phyloP scores from a whole-genome alignment of 805 yeast species.

The Yarrowia deformans region DNA sequence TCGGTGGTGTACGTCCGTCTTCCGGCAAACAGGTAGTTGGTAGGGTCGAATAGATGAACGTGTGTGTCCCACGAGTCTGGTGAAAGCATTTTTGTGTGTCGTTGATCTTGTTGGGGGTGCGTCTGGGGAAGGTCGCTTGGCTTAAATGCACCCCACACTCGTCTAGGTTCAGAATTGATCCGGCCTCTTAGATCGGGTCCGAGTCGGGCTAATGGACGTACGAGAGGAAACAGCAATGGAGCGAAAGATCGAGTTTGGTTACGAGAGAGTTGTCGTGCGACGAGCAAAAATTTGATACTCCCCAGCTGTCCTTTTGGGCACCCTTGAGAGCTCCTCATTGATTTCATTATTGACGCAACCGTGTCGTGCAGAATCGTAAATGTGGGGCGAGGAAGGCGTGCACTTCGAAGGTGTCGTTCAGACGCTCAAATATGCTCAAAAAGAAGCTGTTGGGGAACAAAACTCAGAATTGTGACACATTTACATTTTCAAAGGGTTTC shows the following conservation, averaged over 20 bases:
- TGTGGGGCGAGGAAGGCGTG: neutral
- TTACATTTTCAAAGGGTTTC: neutral
- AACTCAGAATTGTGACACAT: neutral
- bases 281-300: neutral
- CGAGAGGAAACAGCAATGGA: neutral
- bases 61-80: constrained; percentile 38
- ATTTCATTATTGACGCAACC: neutral
- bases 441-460: neutral
- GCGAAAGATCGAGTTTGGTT: neutral
- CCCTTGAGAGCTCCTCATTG: neutral
- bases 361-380: neutral
- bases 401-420: neutral
- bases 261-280: neutral
- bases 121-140: constrained; percentile 14
- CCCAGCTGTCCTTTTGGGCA: neutral
- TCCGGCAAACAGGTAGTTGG: constrained; percentile 27
- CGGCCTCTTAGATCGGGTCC: constrained; percentile 11
- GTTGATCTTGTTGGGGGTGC: neutral
- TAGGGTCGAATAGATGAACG: constrained; percentile 33
- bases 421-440: constrained; percentile 2
- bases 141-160: constrained; percentile 32
- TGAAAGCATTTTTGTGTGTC: constrained; percentile 9
- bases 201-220: constrained; percentile 2
- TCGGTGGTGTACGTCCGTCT: constrained; percentile 18
- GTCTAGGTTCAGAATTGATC: constrained; percentile 19